phyloP scores from a whole-genome alignment of 176 grass and related monocot species.

The Carex pumila region DNA sequence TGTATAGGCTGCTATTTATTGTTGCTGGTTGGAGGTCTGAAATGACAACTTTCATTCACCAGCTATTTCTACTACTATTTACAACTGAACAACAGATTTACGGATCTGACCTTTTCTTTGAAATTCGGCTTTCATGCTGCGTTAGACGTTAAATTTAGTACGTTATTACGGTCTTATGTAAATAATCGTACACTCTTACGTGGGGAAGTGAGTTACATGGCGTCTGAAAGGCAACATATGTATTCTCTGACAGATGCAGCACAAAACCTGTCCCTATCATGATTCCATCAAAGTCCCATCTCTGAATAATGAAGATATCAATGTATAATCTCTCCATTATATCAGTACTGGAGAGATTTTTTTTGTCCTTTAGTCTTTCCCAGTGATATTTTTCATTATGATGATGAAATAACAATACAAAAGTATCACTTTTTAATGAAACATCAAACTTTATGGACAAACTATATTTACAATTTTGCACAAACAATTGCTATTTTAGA shows the following conservation, averaged over 20 bases:
- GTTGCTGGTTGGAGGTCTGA: not conserved
- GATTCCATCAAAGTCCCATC: not conserved
- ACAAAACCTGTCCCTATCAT: not conserved
- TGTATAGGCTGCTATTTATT: conserved; percentile 17
- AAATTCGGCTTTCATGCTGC: not conserved
- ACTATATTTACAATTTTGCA: no score
- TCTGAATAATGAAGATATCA: no score
- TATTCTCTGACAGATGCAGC: not conserved
- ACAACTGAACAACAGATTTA: no score
- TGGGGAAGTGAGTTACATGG: not conserved
- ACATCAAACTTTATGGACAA: no score
- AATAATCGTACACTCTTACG: not conserved
- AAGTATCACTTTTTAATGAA: no score
- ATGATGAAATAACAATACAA: no score
- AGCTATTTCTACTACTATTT: no score
- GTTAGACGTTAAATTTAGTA: not conserved
- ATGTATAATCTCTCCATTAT: not conserved
- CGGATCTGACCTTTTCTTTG: not conserved
- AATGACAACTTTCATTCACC: not conserved
- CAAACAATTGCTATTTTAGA: no score
- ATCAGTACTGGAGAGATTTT: not conserved
- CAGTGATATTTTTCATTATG: no score
- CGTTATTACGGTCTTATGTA: not conserved
- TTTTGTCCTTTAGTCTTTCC: no score
- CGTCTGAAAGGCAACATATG: not conserved